phyloP scores from a whole-genome alignment of 2,329 filamentous ascomycete species.

The Capronia coronata region DNA sequence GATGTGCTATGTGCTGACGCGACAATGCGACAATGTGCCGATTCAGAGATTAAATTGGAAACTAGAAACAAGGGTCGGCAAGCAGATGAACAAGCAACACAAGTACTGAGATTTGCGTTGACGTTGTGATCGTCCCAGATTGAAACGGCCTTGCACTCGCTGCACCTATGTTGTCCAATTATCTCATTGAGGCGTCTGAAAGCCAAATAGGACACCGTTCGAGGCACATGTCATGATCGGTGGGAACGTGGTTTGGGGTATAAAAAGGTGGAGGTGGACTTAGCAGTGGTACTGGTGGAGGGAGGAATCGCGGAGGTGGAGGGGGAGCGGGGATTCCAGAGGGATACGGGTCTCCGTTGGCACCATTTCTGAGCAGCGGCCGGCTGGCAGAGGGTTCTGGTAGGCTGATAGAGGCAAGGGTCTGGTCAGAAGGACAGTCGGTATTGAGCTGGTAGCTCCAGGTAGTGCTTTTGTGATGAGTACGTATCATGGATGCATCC shows the following conservation, averaged over 20 bases:
- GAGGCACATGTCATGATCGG: not conserved
- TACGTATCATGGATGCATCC: constrained; percentile 1
- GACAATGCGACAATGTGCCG: too few species aligned
- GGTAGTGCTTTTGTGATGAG: constrained; percentile 9
- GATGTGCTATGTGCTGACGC: not conserved
- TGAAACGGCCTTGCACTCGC: not conserved
- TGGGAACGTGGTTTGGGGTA: not conserved
- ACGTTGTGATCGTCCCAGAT: not conserved
- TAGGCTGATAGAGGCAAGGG: not conserved
- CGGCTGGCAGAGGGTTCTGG: not conserved
- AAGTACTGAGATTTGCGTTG: not conserved
- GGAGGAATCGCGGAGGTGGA: not conserved
- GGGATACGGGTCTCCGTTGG: not conserved
- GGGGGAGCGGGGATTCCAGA: not conserved
- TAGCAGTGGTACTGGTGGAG: not conserved
- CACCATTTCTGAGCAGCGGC: not conserved
- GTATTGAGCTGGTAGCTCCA: not conserved
- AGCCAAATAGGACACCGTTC: not conserved
- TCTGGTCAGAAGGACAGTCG: constrained; percentile 10
- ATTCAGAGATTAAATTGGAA: too few species aligned
- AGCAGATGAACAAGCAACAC: not conserved
- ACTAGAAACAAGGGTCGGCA: not conserved
- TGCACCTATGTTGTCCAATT: not conserved
- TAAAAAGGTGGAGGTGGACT: not conserved
- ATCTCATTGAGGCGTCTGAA: not conserved